phyloP scores from a whole-genome alignment of 2,329 filamentous ascomycete genomes.

The Zarea fungicola region DNA sequence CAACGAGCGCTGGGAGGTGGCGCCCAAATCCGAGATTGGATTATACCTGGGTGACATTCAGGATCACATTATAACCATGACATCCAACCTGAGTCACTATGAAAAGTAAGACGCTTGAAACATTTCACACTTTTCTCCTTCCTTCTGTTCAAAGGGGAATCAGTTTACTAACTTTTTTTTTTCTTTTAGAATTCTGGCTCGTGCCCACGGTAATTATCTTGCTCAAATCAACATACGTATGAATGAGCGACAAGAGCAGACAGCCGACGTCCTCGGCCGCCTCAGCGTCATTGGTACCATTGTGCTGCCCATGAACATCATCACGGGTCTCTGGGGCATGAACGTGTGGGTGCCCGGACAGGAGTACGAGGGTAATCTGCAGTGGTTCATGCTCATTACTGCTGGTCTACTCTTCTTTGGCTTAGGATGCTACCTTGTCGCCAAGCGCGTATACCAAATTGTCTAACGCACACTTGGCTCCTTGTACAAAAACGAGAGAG shows the following conservation, averaged over 20 bases:
- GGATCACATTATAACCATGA: constrained; percentile 99
- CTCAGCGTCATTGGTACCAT: constrained; percentile 95
- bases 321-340: constrained; percentile 98
- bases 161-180: not conserved
- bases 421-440: constrained; percentile 70
- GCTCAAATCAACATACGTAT: constrained; percentile 98
- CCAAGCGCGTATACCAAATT: constrained; percentile 79
- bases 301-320: constrained; percentile 97
- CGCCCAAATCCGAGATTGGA: constrained; percentile 92
- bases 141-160: no score
- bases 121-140: constrained; percentile 16
- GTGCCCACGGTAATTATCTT: constrained; percentile 95
- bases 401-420: constrained; percentile 75
- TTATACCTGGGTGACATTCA: constrained; percentile 97
- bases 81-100: constrained; percentile 89
- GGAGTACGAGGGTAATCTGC: constrained; percentile 66
- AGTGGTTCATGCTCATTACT: constrained; percentile 72
- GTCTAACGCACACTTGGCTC: constrained; percentile 50
- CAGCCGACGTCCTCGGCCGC: constrained; percentile 89
- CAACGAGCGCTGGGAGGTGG: constrained; percentile 97
- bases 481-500: no score
- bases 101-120: constrained; percentile 94
- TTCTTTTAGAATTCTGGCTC: constrained; percentile 67
- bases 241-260: constrained; percentile 96
- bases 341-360: constrained; percentile 96